These are phyloP conservation scores for Talaromyces islandicus DNA, from an alignment of 2,329 filamentous ascomycete species.

Conservation along the genomic window DNA sequence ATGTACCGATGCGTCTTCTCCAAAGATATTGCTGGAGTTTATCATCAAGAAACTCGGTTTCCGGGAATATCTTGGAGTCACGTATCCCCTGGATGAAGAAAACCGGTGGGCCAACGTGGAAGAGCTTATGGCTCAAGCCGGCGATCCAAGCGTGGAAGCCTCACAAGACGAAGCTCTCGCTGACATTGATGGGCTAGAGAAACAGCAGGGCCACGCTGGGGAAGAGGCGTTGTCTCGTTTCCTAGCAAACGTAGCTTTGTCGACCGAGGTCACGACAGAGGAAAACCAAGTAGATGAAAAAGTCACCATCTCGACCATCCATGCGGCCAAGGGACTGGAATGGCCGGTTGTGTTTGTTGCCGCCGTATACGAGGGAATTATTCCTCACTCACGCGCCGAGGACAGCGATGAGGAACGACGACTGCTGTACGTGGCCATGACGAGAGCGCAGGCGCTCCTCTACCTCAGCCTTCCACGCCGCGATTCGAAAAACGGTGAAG, in stretches of 20 bases:
- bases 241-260: slow-evolving; percentile 83
- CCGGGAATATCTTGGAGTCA: slow-evolving; percentile 64
- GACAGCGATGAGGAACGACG: slow-evolving; percentile 82
- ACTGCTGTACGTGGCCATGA: slow-evolving; percentile 94
- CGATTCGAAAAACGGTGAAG: slow-evolving; percentile 54
- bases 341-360: slow-evolving; percentile 96
- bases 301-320: slow-evolving; percentile 91
- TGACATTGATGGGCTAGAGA: slow-evolving; percentile 64
- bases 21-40: slow-evolving; percentile 48
- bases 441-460: slow-evolving; percentile 75
- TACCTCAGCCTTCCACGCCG: slow-evolving; percentile 77
- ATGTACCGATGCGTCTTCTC: slow-evolving; percentile 32
- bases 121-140: slow-evolving; percentile 75
- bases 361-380: slow-evolving; percentile 80
- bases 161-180: slow-evolving; percentile 54
- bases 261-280: slow-evolving; percentile 61
- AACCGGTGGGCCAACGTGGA: slow-evolving; percentile 81
- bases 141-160: slow-evolving; percentile 56
- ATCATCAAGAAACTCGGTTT: slow-evolving; percentile 63
- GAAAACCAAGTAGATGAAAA: slow-evolving; percentile 48
- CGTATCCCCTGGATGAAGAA: slow-evolving; percentile 69
- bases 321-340: slow-evolving; percentile 90
- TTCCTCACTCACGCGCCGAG: slow-evolving; percentile 81
- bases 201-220: slow-evolving; percentile 44
- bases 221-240: slow-evolving; percentile 70